Evolutionary conservation across 2,329 filamentous ascomycete genomes (phyloP).

Genomic region (Ophiocordyceps camponoti-saundersi): DNA sequence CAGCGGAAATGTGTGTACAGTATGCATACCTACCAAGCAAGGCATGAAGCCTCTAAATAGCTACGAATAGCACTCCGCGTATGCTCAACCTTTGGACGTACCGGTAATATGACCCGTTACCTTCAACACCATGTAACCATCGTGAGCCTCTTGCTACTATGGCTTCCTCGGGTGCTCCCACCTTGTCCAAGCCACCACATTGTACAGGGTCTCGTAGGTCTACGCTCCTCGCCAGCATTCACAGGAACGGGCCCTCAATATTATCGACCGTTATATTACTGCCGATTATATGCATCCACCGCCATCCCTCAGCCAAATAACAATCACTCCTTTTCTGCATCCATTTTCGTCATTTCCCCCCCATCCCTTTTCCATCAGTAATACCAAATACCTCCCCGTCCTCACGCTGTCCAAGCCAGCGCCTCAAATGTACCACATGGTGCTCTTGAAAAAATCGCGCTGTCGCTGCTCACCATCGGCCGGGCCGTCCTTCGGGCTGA

Average conservation of each 20-base stretch:
- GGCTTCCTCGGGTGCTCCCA: too few species aligned
- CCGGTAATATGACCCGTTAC: too few species aligned
- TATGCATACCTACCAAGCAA: too few species aligned
- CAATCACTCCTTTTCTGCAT: constrained; percentile 14
- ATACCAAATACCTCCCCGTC: background rate
- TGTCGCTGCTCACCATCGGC: constrained; percentile 13
- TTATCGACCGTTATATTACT: background rate
- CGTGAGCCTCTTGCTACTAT: too few species aligned
- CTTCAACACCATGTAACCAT: too few species aligned
- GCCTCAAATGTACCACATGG: constrained; percentile 27
- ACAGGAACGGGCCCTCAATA: background rate
- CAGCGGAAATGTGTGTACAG: too few species aligned
- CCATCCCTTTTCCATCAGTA: background rate
- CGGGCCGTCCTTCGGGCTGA: constrained; percentile 6
- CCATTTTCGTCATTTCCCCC: background rate
- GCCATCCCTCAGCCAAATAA: constrained; percentile 16
- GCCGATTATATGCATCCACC: constrained; percentile 10
- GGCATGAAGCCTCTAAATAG: too few species aligned
- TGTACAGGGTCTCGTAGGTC: background rate
- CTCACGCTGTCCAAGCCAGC: background rate
- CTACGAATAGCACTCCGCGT: too few species aligned
- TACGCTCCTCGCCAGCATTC: too few species aligned
- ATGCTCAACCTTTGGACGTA: too few species aligned
- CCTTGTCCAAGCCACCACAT: too few species aligned
- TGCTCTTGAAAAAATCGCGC: constrained; percentile 17